Evolutionary conservation across 805 yeast species (phyloP).

Genomic region (Pichia cabralensis): DNA sequence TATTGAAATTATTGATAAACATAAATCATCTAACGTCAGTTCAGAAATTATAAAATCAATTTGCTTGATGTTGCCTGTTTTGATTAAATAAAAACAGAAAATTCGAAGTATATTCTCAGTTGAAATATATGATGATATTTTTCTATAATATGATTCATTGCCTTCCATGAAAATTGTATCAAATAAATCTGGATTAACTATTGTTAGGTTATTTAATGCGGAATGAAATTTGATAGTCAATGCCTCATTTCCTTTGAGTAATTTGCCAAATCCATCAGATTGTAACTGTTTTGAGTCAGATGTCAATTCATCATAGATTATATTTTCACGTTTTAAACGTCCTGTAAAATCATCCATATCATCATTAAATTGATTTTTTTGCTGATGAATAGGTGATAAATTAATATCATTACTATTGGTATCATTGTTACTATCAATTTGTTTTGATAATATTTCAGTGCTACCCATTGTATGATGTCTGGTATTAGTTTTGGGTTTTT

Average conservation of each 20-base stretch:
- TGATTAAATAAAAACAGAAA: slow-evolving; percentile 13
- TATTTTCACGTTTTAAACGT: slow-evolving; percentile 13
- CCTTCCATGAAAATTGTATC: slow-evolving; percentile 12
- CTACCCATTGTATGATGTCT: slow-evolving; percentile 12
- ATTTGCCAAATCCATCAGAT: slow-evolving; percentile 13
- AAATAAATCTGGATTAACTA: slow-evolving; percentile 16
- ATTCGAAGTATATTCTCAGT: slow-evolving; percentile 22
- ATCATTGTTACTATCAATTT: no score
- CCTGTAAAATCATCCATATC: slow-evolving; percentile 16
- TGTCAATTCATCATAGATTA: slow-evolving; percentile 16
- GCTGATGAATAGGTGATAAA: no score
- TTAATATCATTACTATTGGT: no score
- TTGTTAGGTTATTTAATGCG: slow-evolving; percentile 17
- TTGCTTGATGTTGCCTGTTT: slow-evolving; percentile 1
- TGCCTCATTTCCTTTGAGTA: slow-evolving; percentile 5
- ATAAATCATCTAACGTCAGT: slow-evolving; percentile 17
- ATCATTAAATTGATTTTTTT: no score
- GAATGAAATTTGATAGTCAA: slow-evolving; percentile 16
- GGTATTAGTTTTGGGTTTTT: slow-evolving; percentile 6
- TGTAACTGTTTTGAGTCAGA: slow-evolving; percentile 16
- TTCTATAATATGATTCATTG: slow-evolving; percentile 6
- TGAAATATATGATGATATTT: slow-evolving; percentile 13
- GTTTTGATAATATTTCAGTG: no score
- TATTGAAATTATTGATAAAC: slow-evolving; percentile 16
- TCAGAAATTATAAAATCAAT: slow-evolving; percentile 8